Evolutionary conservation across 2,329 filamentous ascomycete genomes (phyloP).

Genomic region (Botrytis squamosa): DNA sequence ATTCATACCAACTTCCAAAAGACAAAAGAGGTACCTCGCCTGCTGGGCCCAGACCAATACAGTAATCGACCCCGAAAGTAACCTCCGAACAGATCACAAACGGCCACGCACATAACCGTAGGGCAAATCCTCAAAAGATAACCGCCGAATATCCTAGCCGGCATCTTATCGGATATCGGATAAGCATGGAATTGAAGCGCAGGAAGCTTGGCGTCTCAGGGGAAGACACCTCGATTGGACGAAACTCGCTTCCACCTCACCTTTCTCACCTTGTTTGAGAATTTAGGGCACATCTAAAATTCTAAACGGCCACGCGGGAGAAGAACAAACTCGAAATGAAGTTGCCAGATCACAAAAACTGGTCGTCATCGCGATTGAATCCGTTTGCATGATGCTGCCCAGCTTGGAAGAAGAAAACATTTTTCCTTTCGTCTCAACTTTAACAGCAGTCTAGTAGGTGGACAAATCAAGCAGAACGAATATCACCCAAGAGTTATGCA

Average conservation of each 20-base stretch:
- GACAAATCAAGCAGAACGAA: neutral
- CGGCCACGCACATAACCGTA: neutral
- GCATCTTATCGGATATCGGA: slow-evolving; percentile 21
- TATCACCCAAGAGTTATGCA: neutral
- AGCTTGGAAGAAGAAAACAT: neutral
- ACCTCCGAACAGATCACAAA: slow-evolving; percentile 4
- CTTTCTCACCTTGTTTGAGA: slow-evolving; percentile 38
- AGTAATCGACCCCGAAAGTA: slow-evolving; percentile 10
- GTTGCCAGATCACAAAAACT: neutral
- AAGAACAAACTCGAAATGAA: neutral
- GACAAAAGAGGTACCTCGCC: neutral
- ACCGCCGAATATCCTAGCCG: slow-evolving; percentile 24
- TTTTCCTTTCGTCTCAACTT: slow-evolving; percentile 5
- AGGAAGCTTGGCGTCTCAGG: slow-evolving; percentile 38
- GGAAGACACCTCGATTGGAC: slow-evolving; percentile 24
- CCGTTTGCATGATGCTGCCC: slow-evolving; percentile 1
- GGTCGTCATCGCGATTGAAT: neutral
- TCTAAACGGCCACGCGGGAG: neutral
- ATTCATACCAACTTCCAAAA: neutral
- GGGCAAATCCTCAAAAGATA: neutral
- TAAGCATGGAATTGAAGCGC: slow-evolving; percentile 23
- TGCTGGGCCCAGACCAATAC: neutral
- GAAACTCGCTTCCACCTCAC: slow-evolving; percentile 46
- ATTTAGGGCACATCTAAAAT: slow-evolving; percentile 1
- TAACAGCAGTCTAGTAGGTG: neutral